Percentiles rank a stretch among this genome's conserved stretches.
Evolutionary conservation across 345 rosid genomes (phyloP).

Genomic region (Pistacia atlantica): DNA sequence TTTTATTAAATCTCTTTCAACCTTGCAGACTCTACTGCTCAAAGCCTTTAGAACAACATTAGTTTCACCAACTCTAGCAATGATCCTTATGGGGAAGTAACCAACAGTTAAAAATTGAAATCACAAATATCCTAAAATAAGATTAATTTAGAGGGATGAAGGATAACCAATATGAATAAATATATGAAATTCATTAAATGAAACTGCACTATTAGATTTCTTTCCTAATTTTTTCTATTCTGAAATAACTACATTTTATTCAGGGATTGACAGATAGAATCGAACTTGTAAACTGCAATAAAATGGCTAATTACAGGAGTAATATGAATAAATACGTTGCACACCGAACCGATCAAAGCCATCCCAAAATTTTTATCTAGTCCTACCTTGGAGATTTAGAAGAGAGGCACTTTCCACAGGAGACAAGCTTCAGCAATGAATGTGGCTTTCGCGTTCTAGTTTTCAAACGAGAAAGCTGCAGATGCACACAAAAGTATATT

Average conservation of each 20-base stretch:
- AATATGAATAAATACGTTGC: slow-evolving; percentile 12
- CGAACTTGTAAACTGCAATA: slow-evolving; percentile 31
- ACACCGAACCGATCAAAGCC: slow-evolving; percentile 17
- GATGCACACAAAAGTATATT: background rate
- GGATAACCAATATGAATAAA: background rate
- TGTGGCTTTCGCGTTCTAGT: slow-evolving; percentile 53
- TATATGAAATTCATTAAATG: slow-evolving; percentile 14
- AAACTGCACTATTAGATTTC: slow-evolving; percentile 16
- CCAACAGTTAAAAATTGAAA: background rate
- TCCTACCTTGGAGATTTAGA: slow-evolving; percentile 61
- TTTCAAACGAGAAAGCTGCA: slow-evolving; percentile 73
- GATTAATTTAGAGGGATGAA: background rate
- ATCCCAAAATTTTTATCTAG: slow-evolving; percentile 9
- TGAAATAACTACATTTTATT: slow-evolving; percentile 30
- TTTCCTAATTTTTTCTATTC: slow-evolving; percentile 27
- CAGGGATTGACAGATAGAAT: slow-evolving; percentile 16
- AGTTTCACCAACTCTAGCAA: background rate
- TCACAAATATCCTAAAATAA: background rate
- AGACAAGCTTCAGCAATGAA: slow-evolving; percentile 68
- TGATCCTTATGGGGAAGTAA: background rate
- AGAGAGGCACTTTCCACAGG: slow-evolving; percentile 72
- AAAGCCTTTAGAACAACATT: background rate
- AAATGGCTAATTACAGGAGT: slow-evolving; percentile 45
- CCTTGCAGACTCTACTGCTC: too few relatives aligned
- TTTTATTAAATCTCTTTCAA: too few relatives aligned